Evolutionary conservation across 768 basidiomycete species (phyloP).

Genomic region (Galerina marginata): DNA sequence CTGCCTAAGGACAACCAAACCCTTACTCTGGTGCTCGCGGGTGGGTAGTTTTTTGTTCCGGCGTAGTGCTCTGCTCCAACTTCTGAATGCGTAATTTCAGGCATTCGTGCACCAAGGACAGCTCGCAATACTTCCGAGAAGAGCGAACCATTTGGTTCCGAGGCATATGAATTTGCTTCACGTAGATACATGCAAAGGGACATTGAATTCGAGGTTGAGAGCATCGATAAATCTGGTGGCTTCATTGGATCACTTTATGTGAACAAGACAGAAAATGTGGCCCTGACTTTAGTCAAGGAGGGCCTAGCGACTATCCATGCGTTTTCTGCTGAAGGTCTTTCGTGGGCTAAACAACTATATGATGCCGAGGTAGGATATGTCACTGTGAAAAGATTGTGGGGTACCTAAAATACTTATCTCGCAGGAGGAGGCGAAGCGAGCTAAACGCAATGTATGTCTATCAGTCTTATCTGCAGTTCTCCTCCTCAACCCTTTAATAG

Average conservation of each 20-base stretch:
- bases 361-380: conserved; percentile 73
- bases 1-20: conserved; percentile 93
- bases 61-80: background rate
- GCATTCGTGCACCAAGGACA: conserved; percentile 89
- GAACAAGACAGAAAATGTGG: conserved; percentile 88
- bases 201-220: conserved; percentile 90
- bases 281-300: conserved; percentile 81
- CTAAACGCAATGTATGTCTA: conserved; percentile 71
- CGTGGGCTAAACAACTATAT: conserved; percentile 80
- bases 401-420: conserved; percentile 4
- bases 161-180: conserved; percentile 81
- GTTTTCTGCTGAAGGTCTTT: conserved; percentile 82
- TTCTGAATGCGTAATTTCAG: conserved; percentile 38
- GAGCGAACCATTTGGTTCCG: conserved; percentile 85
- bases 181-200: conserved; percentile 93
- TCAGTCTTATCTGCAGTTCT: background rate
- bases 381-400: background rate
- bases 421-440: conserved; percentile 82
- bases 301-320: conserved; percentile 88
- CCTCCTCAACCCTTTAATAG: conserved; percentile 41
- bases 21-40: conserved; percentile 89
- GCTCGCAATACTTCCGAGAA: conserved; percentile 84
- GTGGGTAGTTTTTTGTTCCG: conserved; percentile 36
- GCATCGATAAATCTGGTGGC: conserved; percentile 92
- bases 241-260: conserved; percentile 90